These are phyloP conservation scores for Amylocarpus encephaloides DNA, from an alignment of 2,329 filamentous ascomycete species.

Conservation along the genomic window DNA sequence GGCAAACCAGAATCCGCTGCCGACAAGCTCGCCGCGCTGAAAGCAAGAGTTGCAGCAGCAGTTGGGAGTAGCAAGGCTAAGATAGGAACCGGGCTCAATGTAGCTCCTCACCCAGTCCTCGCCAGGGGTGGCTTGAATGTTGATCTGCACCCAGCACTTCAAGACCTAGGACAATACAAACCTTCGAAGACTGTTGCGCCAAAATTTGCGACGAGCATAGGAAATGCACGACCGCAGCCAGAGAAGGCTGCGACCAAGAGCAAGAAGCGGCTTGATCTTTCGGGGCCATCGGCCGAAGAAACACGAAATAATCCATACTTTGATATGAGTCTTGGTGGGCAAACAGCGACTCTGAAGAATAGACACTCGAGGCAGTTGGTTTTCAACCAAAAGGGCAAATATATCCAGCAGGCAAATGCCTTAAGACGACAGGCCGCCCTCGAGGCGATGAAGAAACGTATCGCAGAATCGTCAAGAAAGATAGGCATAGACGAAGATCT, in stretches of 20 bases:
- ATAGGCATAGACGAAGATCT: constrained; percentile 91
- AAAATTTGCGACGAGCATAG: constrained; percentile 36
- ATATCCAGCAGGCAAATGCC: constrained; percentile 88
- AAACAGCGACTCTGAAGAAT: constrained; percentile 50
- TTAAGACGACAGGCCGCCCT: constrained; percentile 79
- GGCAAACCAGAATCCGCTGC: constrained; percentile 52
- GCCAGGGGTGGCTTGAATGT: constrained; percentile 38
- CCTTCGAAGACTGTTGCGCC: constrained; percentile 34
- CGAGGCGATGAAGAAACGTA: constrained; percentile 90
- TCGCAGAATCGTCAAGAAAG: constrained; percentile 79
- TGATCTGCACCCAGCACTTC: constrained; percentile 58
- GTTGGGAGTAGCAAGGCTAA: constrained; percentile 48
- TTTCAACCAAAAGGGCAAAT: constrained; percentile 96
- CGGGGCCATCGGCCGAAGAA: constrained; percentile 51
- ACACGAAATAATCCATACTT: constrained; percentile 74
- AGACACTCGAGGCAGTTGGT: constrained; percentile 70
- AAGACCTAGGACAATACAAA: constrained; percentile 46
- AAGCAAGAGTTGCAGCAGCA: constrained; percentile 71
- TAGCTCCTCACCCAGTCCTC: constrained; percentile 33
- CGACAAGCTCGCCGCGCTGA: constrained; percentile 68
- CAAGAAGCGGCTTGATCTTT: constrained; percentile 49
- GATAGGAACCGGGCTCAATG: constrained; percentile 32
- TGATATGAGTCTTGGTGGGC: constrained; percentile 59
- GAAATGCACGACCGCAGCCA: constrained; percentile 34
- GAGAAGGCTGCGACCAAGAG: constrained; percentile 37